phyloP scores from a whole-genome alignment of 176 grass and related monocot genomes.

The Rhipidocladum racemiflorum region DNA sequence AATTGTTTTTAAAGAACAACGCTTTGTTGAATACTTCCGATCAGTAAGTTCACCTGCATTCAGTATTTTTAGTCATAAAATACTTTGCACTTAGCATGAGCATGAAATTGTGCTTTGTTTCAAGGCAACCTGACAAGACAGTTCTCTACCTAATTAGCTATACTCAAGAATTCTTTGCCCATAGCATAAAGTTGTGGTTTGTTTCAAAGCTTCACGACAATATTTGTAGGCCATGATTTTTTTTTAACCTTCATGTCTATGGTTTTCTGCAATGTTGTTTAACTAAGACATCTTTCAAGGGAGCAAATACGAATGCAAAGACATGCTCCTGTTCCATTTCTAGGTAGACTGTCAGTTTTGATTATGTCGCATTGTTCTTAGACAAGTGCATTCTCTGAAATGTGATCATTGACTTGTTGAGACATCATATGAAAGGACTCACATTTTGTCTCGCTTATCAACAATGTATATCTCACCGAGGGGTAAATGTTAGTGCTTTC shows the following conservation, averaged over 20 bases:
- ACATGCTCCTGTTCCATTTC: background rate
- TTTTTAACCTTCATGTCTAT: background rate
- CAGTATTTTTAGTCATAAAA: conserved; percentile 4
- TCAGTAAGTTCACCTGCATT: conserved; percentile 52
- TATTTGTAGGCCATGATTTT: background rate
- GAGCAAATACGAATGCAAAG: background rate
- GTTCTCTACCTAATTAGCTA: background rate
- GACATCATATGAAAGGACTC: background rate
- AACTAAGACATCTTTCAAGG: background rate
- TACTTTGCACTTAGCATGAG: conserved; percentile 18
- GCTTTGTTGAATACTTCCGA: conserved; percentile 96
- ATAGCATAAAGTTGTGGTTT: background rate
- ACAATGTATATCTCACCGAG: background rate
- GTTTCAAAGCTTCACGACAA: background rate
- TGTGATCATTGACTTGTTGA: background rate
- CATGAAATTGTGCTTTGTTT: background rate
- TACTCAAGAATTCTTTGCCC: background rate
- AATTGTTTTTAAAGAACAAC: conserved; percentile 85
- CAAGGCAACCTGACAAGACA: background rate
- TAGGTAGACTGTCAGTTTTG: background rate
- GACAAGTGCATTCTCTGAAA: background rate
- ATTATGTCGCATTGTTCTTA: background rate
- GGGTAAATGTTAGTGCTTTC: background rate
- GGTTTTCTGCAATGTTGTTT: background rate
- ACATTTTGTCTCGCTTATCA: background rate